Conservation (phyloP, 768 basidiomycete genomes). For the Pholiota molesta region DNA sequence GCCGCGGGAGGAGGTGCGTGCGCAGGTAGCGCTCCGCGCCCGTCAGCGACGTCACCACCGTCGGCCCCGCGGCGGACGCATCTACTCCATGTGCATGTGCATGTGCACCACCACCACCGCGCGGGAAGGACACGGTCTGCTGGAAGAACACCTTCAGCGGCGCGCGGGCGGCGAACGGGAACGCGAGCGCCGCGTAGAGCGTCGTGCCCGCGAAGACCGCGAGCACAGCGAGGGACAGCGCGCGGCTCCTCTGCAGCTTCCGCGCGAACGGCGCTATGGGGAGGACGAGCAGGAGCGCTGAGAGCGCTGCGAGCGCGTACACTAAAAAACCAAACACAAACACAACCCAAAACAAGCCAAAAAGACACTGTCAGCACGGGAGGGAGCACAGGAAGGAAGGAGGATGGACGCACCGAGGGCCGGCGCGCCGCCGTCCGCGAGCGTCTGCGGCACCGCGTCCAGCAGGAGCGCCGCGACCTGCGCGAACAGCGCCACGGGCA, state of each 20-base stretch:
- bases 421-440: slow-evolving; percentile 31
- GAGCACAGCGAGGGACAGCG: slow-evolving; percentile 15
- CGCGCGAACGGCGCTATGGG: slow-evolving; percentile 29
- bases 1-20: slow-evolving; percentile 17
- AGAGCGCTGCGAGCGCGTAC: slow-evolving; percentile 21
- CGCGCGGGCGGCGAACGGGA: slow-evolving; percentile 56
- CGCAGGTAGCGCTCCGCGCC: slow-evolving; percentile 24
- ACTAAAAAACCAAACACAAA: slow-evolving; percentile 21
- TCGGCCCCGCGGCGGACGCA: neutral
- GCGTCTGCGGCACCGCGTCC: slow-evolving; percentile 30
- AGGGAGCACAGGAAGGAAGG: too few relatives aligned
- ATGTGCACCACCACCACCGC: too few relatives aligned
- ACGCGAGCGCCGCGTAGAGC: slow-evolving; percentile 50
- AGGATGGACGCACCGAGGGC: slow-evolving; percentile 22
- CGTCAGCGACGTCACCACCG: slow-evolving; percentile 19
- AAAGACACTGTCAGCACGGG: too few relatives aligned
- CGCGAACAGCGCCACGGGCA: slow-evolving; percentile 31
- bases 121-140: slow-evolving; percentile 53
- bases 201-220: slow-evolving; percentile 55
- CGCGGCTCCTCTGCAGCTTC: slow-evolving; percentile 26
- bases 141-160: slow-evolving; percentile 77
- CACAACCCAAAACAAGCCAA: too few relatives aligned
- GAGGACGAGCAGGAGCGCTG: slow-evolving; percentile 22
- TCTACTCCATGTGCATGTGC: too few relatives aligned
- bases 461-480: slow-evolving; percentile 29